A percentile compares a stretch with the other conserved stretches of the same genome.
Conservation (phyloP, 768 basidiomycete genomes). For the Trametes elegans region DNA sequence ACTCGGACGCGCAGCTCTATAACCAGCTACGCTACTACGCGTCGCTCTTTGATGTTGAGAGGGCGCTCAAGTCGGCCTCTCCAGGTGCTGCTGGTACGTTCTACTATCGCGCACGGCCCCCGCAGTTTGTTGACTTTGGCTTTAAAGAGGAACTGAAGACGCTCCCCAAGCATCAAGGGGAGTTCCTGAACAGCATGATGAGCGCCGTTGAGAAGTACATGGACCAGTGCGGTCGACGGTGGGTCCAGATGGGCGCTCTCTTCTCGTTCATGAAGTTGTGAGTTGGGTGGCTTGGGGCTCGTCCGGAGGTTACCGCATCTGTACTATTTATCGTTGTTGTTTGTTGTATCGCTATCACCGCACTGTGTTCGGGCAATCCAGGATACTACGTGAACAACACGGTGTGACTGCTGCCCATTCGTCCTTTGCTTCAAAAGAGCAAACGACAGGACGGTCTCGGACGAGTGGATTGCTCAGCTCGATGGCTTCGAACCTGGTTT, state of each 20-base stretch:
- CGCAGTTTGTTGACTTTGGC: no score
- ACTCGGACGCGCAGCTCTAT: slow-evolving; percentile 81
- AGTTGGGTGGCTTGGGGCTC: not conserved
- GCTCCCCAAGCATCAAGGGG: slow-evolving; percentile 48
- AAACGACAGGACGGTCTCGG: no score
- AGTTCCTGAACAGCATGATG: slow-evolving; percentile 50
- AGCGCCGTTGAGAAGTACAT: slow-evolving; percentile 74
- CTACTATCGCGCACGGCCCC: not conserved
- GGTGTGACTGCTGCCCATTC: no score
- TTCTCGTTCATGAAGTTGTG: slow-evolving; percentile 81
- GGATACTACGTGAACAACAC: no score
- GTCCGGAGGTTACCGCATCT: not conserved
- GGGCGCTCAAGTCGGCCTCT: slow-evolving; percentile 50
- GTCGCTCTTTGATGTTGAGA: slow-evolving; percentile 73
- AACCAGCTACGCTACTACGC: slow-evolving; percentile 86
- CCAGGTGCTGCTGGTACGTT: slow-evolving; percentile 42
- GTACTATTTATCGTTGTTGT: not conserved
- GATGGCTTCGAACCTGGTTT: not conserved
- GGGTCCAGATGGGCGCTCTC: slow-evolving; percentile 77
- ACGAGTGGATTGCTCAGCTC: slow-evolving; percentile 3
- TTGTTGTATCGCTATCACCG: slow-evolving; percentile 18
- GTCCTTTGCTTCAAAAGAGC: no score
- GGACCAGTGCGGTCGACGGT: slow-evolving; percentile 84
- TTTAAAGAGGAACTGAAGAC: slow-evolving; percentile 61
- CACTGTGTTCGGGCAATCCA: not conserved